Percentiles rank a stretch among this genome's conserved stretches.
Evolutionary conservation across 2,329 filamentous ascomycete genomes (phyloP).

Genomic region (Cordyceps javanica): DNA sequence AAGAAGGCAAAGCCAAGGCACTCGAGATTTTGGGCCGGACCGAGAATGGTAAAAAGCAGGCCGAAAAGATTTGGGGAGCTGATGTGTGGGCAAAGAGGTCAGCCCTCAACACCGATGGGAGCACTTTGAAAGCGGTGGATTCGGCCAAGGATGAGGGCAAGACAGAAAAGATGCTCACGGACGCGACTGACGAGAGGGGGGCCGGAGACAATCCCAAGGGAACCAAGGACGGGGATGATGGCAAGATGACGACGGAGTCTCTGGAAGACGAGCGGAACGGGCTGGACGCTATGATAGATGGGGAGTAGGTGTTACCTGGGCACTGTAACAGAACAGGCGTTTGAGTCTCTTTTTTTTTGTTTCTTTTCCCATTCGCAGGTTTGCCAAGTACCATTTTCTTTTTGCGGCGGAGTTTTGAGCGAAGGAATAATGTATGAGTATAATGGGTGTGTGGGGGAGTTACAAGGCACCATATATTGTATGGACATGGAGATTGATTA

Average conservation of each 20-base stretch:
- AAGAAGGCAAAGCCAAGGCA: constrained; percentile 42
- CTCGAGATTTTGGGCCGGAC: constrained; percentile 48
- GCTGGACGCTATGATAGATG: constrained; percentile 40
- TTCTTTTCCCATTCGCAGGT: no score
- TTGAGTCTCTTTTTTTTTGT: not conserved
- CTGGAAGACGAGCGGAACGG: constrained; percentile 41
- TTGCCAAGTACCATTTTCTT: not conserved
- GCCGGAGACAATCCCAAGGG: constrained; percentile 37
- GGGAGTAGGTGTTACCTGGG: constrained; percentile 25
- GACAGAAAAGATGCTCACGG: constrained; percentile 23
- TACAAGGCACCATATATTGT: not conserved
- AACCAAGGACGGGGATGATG: constrained; percentile 25
- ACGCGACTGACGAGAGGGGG: not conserved
- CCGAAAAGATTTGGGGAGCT: constrained; percentile 45
- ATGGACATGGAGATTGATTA: not conserved
- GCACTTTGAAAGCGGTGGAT: not conserved
- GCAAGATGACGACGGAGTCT: constrained; percentile 35
- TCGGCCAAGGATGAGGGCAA: constrained; percentile 35
- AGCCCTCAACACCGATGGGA: not conserved
- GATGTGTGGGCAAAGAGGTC: constrained; percentile 39
- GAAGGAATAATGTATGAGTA: constrained; percentile 3
- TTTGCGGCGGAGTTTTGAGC: not conserved
- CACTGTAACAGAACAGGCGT: constrained; percentile 12
- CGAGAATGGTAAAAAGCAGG: constrained; percentile 42
- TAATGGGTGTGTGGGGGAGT: not conserved